Evolutionary conservation across 1,284 basidiomycete genomes (phyloP).

Genomic region (Trametes versicolor): DNA sequence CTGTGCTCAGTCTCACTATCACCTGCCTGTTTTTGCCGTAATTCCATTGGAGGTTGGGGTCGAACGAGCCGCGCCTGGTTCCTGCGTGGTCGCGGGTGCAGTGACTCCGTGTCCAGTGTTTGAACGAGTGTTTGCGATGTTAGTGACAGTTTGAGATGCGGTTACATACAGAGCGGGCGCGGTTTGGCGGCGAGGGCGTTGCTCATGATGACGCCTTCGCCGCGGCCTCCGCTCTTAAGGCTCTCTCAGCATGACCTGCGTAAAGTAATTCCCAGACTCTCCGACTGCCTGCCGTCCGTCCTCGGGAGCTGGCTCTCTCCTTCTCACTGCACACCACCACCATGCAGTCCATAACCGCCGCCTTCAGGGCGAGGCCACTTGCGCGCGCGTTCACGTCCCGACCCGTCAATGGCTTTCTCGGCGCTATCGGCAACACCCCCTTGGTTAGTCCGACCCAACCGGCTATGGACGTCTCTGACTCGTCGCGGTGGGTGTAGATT

Average conservation of each 20-base stretch:
- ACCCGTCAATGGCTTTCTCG: slow-evolving; percentile 85
- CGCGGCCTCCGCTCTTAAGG: slow-evolving; percentile 15
- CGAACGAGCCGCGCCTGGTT: neutral
- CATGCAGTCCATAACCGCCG: slow-evolving; percentile 37
- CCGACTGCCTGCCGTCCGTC: slow-evolving; percentile 5
- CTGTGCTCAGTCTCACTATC: slow-evolving; percentile 28
- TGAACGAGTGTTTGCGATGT: neutral
- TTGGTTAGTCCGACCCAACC: slow-evolving; percentile 62
- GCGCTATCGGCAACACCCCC: slow-evolving; percentile 94
- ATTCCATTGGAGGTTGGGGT: slow-evolving; percentile 19
- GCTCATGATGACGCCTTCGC: slow-evolving; percentile 48
- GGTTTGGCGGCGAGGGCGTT: slow-evolving; percentile 23
- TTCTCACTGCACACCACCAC: slow-evolving; percentile 15
- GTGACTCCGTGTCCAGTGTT: slow-evolving; percentile 3
- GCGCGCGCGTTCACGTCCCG: slow-evolving; percentile 61
- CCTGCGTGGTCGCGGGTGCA: neutral
- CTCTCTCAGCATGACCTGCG: slow-evolving; percentile 11
- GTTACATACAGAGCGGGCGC: slow-evolving; percentile 24
- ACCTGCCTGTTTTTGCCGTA: slow-evolving; percentile 33
- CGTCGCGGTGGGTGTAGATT: slow-evolving; percentile 64
- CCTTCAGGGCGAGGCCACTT: slow-evolving; percentile 33
- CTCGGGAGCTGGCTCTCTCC: neutral
- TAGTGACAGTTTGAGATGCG: slow-evolving; percentile 22
- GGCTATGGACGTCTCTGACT: slow-evolving; percentile 8
- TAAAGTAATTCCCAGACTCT: slow-evolving; percentile 8